Percentiles rank a stretch among this genome's conserved stretches.
Evolutionary conservation across 2,329 filamentous ascomycete species (phyloP).

Genomic region (Colletotrichum sublineola): DNA sequence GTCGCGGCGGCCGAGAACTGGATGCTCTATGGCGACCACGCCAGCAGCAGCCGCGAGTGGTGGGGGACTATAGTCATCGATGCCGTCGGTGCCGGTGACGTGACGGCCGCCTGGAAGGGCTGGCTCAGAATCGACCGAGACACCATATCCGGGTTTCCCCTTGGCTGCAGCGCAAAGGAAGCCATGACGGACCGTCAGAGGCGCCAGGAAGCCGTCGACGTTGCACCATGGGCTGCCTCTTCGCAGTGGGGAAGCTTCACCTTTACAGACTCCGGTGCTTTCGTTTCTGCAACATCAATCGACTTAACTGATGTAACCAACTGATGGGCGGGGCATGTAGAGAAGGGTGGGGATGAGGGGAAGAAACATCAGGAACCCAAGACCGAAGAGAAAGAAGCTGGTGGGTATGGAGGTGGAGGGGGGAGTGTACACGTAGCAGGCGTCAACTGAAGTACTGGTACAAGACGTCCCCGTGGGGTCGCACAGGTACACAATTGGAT

Average conservation of each 20-base stretch:
- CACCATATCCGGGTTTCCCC: conserved; percentile 55
- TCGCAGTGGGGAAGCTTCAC: conserved; percentile 65
- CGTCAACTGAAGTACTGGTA: background rate
- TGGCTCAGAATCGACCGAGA: conserved; percentile 67
- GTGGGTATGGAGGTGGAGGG: conserved; percentile 9
- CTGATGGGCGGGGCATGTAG: background rate
- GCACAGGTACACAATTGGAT: too few species aligned
- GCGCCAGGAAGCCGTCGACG: conserved; percentile 57
- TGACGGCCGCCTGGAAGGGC: conserved; percentile 60
- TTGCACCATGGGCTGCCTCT: conserved; percentile 60
- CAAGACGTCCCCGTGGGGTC: too few species aligned
- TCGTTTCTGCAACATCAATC: background rate
- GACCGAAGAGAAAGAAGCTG: conserved; percentile 4
- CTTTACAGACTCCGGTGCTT: conserved; percentile 22
- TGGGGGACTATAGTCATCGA: conserved; percentile 71
- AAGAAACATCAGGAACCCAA: background rate
- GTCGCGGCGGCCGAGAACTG: conserved; percentile 58
- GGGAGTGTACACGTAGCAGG: conserved; percentile 8
- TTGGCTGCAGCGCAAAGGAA: conserved; percentile 58
- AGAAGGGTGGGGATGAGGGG: conserved; percentile 8
- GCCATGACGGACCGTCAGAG: conserved; percentile 57
- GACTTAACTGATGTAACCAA: background rate
- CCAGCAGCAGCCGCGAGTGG: conserved; percentile 62
- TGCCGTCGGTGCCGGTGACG: conserved; percentile 50
- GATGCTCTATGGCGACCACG: conserved; percentile 64